Evolutionary conservation across 2,329 filamentous ascomycete genomes (phyloP).

Genomic region (Hyphodiscus sp.): DNA sequence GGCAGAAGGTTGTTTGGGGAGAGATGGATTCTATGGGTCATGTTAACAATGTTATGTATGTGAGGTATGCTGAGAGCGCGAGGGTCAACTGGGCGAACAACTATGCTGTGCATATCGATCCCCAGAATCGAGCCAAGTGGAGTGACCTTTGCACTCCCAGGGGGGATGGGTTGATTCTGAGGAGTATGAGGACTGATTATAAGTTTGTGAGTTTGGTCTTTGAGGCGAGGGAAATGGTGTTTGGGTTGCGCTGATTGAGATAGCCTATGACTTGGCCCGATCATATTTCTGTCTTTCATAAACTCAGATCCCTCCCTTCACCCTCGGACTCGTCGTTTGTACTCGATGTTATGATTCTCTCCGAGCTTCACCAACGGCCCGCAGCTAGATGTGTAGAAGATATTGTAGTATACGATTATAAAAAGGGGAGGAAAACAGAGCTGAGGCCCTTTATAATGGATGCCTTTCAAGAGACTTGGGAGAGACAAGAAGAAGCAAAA

Average conservation of each 20-base stretch:
- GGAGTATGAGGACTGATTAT: constrained; percentile 74
- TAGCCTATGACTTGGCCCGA: constrained; percentile 82
- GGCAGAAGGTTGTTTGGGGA: constrained; percentile 70
- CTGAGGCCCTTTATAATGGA: constrained; percentile 56
- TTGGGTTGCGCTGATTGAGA: background rate
- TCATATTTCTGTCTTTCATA: constrained; percentile 76
- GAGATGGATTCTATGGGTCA: constrained; percentile 75
- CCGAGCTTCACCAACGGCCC: constrained; percentile 64
- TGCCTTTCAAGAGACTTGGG: constrained; percentile 52
- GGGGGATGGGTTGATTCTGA: constrained; percentile 67
- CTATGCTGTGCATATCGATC: constrained; percentile 58
- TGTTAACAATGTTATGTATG: constrained; percentile 82
- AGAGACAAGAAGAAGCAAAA: constrained; percentile 54
- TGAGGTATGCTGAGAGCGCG: constrained; percentile 75
- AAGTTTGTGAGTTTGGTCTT: constrained; percentile 63
- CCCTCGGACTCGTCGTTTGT: constrained; percentile 43
- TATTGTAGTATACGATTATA: constrained; percentile 73
- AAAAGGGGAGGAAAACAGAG: constrained; percentile 45
- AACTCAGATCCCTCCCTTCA: constrained; percentile 41
- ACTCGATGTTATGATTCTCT: constrained; percentile 60
- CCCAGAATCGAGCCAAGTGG: constrained; percentile 58
- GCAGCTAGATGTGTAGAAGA: constrained; percentile 74
- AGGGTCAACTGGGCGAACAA: constrained; percentile 73
- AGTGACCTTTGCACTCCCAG: constrained; percentile 58
- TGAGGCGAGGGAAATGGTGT: background rate